Percentiles rank a stretch among this genome's conserved stretches.
These are phyloP conservation scores for Populus pruinosa DNA, from an alignment of 345 rosid species.

Conservation along the genomic window DNA sequence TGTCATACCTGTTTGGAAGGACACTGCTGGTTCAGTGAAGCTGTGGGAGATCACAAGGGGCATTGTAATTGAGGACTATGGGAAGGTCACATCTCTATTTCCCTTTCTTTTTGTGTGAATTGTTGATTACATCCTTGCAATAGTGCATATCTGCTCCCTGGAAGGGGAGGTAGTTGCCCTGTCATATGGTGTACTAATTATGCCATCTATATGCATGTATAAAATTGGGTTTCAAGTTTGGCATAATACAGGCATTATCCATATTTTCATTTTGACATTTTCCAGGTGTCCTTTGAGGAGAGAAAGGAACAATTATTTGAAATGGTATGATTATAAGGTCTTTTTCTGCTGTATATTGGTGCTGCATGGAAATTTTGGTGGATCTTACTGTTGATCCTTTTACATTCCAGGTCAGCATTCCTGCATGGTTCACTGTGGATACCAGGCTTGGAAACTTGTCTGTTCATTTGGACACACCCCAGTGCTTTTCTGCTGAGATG, in stretches of 20 bases:
- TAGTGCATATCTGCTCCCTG: not conserved
- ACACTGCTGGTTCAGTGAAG: conserved; percentile 85
- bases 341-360: not conserved
- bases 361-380: conserved; percentile 1
- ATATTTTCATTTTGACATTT: conserved; percentile 15
- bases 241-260: not conserved
- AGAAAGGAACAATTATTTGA: conserved; percentile 89
- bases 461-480: conserved; percentile 93
- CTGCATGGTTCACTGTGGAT: conserved; percentile 96
- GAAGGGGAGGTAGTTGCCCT: not conserved
- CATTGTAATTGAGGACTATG: conserved; percentile 79
- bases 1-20: conserved; percentile 45
- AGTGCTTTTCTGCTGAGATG: conserved; percentile 99
- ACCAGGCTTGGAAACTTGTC: conserved; percentile 94
- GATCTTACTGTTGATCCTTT: conserved; percentile 16
- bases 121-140: not conserved
- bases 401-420: conserved; percentile 80
- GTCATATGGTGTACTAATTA: not conserved
- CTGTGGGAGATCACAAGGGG: conserved; percentile 96
- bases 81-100: conserved; percentile 51
- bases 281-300: conserved; percentile 83
- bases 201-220: not conserved
- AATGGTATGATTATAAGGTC: conserved; percentile 53
- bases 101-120: not conserved
- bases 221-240: not conserved